These are phyloP conservation scores for Elongisporangium undulatum DNA, from an alignment of 352 stramenopile genomes.

Conservation along the genomic window DNA sequence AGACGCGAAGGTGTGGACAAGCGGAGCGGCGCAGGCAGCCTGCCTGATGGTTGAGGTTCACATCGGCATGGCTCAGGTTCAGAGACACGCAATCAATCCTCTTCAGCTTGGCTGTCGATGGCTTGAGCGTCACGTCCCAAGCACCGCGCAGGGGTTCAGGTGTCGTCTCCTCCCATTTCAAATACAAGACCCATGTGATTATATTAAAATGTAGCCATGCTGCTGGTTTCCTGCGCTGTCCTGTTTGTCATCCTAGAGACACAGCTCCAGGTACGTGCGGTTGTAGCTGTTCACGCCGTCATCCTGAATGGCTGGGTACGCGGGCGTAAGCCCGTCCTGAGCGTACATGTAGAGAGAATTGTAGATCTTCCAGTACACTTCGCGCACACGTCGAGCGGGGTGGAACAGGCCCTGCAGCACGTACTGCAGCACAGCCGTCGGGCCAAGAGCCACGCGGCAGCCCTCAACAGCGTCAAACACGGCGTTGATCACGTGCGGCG, in stretches of 20 bases:
- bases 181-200: neutral
- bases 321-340: conserved; percentile 95
- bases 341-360: conserved; percentile 99
- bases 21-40: too few species aligned
- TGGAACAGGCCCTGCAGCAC: conserved; percentile 98
- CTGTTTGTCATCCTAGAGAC: conserved; percentile 37
- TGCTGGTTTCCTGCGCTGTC: neutral
- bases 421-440: conserved; percentile 97
- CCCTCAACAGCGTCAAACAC: conserved; percentile 98
- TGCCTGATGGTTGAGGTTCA: neutral
- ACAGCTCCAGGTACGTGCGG: conserved; percentile 92
- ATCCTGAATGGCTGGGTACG: conserved; percentile 95
- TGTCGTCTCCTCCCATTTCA: neutral
- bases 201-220: conserved; percentile 1
- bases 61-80: neutral
- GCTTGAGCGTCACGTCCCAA: neutral
- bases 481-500: conserved; percentile 98
- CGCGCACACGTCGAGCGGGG: conserved; percentile 95
- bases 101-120: neutral
- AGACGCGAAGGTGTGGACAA: neutral
- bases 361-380: conserved; percentile 99
- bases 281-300: conserved; percentile 95
- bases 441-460: conserved; percentile 94
- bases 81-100: neutral
- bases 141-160: neutral